A percentile compares a stretch with the other conserved stretches of the same genome.
phyloP scores from a whole-genome alignment of 257 asterid species.

The Apocynum venetum region DNA sequence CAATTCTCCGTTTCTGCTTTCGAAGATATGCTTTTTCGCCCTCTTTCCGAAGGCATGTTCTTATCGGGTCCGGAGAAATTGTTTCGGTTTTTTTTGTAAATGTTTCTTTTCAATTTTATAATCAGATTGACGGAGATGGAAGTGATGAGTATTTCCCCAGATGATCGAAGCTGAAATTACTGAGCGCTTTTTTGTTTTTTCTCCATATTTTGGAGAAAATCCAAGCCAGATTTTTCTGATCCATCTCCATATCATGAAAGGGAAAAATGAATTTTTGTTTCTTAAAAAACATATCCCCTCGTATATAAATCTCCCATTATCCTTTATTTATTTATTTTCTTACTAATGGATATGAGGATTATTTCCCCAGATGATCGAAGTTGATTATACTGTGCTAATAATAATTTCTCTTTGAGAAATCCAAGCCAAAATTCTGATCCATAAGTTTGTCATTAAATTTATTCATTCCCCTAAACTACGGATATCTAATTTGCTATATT shows the following conservation, averaged over 20 bases:
- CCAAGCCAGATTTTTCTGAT: conserved; percentile 72
- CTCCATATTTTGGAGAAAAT: conserved; percentile 30
- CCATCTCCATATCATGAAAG: conserved; percentile 15
- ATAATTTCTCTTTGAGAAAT: conserved; percentile 36
- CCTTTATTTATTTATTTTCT: too few relatives aligned
- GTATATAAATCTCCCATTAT: too few relatives aligned
- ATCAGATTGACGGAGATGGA: conserved; percentile 43
- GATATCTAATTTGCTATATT: too few relatives aligned
- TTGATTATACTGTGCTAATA: conserved; percentile 76
- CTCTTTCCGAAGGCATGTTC: conserved; percentile 7
- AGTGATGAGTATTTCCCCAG: conserved; percentile 84
- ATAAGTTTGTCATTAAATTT: neutral
- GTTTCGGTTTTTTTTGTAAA: neutral
- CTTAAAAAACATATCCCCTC: too few relatives aligned
- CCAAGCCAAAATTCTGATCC: conserved; percentile 80
- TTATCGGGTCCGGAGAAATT: conserved; percentile 48
- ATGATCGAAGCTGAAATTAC: conserved; percentile 87
- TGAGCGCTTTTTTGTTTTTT: conserved; percentile 61
- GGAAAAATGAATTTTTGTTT: neutral
- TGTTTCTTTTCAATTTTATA: neutral
- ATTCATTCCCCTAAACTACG: too few relatives aligned
- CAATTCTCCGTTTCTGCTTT: conserved; percentile 32
- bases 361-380: conserved; percentile 96
- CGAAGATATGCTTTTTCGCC: neutral
- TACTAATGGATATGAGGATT: conserved; percentile 36